phyloP scores from a whole-genome alignment of 768 basidiomycete genomes.

The Naganishia vaughanmartiniae region DNA sequence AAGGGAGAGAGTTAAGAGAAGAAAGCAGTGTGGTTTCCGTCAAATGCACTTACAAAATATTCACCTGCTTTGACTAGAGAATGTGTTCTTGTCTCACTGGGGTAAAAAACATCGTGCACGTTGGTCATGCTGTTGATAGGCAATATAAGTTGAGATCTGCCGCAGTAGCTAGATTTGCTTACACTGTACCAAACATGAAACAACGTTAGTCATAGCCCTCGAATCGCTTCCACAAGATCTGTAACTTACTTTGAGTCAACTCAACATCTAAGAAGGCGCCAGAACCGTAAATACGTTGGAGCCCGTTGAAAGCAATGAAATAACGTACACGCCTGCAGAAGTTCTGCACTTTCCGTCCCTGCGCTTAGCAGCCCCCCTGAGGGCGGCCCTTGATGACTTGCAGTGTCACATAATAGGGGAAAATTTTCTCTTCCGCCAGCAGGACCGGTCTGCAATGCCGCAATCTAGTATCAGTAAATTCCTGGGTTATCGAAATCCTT shows the following conservation, averaged over 20 bases:
- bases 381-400: neutral
- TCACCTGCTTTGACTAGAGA: slow-evolving; percentile 44
- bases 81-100: slow-evolving; percentile 39
- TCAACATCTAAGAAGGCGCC: slow-evolving; percentile 37
- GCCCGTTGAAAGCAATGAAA: neutral
- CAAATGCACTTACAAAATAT: slow-evolving; percentile 33
- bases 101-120: slow-evolving; percentile 49
- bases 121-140: slow-evolving; percentile 45
- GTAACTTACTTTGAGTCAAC: slow-evolving; percentile 39
- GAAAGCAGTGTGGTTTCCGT: neutral
- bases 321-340: slow-evolving; percentile 28
- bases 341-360: slow-evolving; percentile 36
- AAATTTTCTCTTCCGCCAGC: slow-evolving; percentile 44
- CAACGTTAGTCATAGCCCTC: slow-evolving; percentile 13
- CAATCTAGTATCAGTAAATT: neutral
- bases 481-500: neutral
- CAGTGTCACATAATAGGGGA: slow-evolving; percentile 38
- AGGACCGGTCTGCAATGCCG: slow-evolving; percentile 42
- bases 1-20: neutral
- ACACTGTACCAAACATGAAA: neutral
- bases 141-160: neutral
- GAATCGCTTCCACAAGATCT: too few relatives aligned
- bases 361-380: neutral
- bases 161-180: neutral
- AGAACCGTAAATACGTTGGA: neutral